Conservation (phyloP, 1,139 yeast genomes). For the Yarrowia galli region DNA sequence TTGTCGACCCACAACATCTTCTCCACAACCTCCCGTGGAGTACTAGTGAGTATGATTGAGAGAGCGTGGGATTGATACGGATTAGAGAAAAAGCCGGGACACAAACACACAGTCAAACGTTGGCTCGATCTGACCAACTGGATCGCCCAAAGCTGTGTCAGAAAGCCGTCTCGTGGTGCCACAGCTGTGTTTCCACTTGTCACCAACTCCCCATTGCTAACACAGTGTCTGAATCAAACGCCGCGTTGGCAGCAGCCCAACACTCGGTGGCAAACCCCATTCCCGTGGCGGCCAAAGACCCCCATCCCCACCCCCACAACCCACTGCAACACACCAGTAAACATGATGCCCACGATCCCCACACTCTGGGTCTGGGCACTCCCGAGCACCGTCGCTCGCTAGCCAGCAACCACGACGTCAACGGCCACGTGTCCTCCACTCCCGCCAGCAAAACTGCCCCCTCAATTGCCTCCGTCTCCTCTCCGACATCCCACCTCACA, state of each 20-base stretch:
- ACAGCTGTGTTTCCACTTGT: no score
- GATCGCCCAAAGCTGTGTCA: no score
- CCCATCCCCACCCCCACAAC: slow-evolving; percentile 20
- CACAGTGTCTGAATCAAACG: slow-evolving; percentile 28
- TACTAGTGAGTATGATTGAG: slow-evolving; percentile 7
- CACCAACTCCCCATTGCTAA: neutral
- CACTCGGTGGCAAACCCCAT: slow-evolving; percentile 33
- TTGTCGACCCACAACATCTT: neutral
- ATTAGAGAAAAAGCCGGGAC: no score
- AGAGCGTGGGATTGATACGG: neutral
- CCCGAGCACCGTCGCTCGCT: slow-evolving; percentile 24
- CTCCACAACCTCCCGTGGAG: neutral
- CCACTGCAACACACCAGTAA: neutral
- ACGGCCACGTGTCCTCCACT: slow-evolving; percentile 8
- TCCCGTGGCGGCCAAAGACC: slow-evolving; percentile 24
- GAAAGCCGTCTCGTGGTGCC: no score
- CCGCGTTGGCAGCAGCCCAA: slow-evolving; percentile 22
- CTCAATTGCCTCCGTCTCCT: slow-evolving; percentile 21
- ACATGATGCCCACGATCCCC: slow-evolving; percentile 22
- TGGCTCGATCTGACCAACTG: no score
- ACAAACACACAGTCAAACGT: no score
- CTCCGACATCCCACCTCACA: neutral
- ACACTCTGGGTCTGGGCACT: slow-evolving; percentile 13
- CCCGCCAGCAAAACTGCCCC: slow-evolving; percentile 11
- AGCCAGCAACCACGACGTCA: slow-evolving; percentile 1